Evolutionary conservation across 2,329 filamentous ascomycete genomes (phyloP).

Genomic region (Trichoderma hamatum): DNA sequence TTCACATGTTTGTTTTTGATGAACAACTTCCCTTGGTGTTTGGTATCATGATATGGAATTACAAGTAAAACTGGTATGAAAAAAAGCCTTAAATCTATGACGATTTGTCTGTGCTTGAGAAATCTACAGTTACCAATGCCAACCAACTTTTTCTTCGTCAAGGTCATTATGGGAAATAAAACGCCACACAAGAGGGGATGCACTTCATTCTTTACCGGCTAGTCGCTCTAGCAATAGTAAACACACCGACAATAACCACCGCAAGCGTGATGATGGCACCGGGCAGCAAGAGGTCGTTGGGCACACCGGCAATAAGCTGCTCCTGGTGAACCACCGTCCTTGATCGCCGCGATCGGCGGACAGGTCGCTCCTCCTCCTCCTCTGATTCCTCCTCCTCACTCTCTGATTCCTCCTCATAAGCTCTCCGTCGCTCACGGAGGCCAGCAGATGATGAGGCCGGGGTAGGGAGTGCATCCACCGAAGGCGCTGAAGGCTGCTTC

Average conservation of each 20-base stretch:
- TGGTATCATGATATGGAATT: not conserved
- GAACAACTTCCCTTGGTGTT: not conserved
- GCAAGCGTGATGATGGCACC: slow-evolving; percentile 95
- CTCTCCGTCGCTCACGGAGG: slow-evolving; percentile 54
- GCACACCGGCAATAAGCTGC: slow-evolving; percentile 85
- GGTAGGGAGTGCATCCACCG: slow-evolving; percentile 47
- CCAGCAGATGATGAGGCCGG: slow-evolving; percentile 53
- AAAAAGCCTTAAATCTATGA: slow-evolving; percentile 24
- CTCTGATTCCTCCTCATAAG: slow-evolving; percentile 58
- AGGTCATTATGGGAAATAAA: slow-evolving; percentile 39
- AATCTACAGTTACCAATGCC: slow-evolving; percentile 28
- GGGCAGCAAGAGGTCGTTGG: slow-evolving; percentile 90
- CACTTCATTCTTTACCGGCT: slow-evolving; percentile 48
- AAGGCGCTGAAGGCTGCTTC: slow-evolving; percentile 73
- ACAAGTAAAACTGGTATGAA: not conserved
- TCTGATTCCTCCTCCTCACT: slow-evolving; percentile 58
- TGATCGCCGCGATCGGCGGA: slow-evolving; percentile 49
- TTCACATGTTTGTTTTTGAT: not conserved
- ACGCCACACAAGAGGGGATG: slow-evolving; percentile 24
- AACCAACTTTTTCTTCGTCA: slow-evolving; percentile 39
- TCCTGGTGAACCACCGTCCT: slow-evolving; percentile 57
- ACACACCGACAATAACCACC: slow-evolving; percentile 90
- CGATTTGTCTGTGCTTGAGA: slow-evolving; percentile 25
- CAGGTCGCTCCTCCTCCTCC: slow-evolving; percentile 51
- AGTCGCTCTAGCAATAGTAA: slow-evolving; percentile 75